Conservation (phyloP, 257 asterid species). For the Ocimum tenuiflorum region DNA sequence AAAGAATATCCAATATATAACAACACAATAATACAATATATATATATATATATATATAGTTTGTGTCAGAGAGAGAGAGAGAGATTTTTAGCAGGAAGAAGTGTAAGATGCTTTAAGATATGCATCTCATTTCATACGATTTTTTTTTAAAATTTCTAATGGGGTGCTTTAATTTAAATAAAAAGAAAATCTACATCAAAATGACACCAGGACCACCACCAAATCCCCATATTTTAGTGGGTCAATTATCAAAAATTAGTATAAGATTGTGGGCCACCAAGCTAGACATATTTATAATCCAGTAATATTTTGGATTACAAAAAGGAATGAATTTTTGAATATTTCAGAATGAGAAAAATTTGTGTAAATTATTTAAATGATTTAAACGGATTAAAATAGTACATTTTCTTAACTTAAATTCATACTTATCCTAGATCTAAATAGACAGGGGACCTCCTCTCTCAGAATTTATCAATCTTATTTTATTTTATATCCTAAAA, state of each 20-base stretch:
- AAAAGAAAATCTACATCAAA: neutral
- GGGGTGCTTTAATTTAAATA: neutral
- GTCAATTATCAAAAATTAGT: conserved; percentile 13
- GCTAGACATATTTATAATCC: no score
- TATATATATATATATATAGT: no score
- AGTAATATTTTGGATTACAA: no score
- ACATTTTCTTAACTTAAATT: no score
- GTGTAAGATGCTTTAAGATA: conserved; percentile 8
- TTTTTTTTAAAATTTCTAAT: neutral
- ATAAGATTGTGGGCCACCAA: conserved; percentile 21
- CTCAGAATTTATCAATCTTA: neutral
- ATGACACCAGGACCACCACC: conserved; percentile 5
- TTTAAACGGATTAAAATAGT: no score
- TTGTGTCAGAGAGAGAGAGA: neutral
- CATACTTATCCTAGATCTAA: no score
- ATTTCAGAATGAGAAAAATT: no score
- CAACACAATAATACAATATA: neutral
- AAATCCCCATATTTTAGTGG: conserved; percentile 3
- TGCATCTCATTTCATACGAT: neutral
- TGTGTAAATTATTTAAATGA: no score
- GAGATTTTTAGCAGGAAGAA: neutral
- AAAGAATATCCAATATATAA: neutral
- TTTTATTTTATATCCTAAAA: no score
- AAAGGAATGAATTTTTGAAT: no score
- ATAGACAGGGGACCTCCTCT: no score